Evolutionary conservation across 164 flowering plant species (phyloP).

Genomic region (Stephania yunnanensis): DNA sequence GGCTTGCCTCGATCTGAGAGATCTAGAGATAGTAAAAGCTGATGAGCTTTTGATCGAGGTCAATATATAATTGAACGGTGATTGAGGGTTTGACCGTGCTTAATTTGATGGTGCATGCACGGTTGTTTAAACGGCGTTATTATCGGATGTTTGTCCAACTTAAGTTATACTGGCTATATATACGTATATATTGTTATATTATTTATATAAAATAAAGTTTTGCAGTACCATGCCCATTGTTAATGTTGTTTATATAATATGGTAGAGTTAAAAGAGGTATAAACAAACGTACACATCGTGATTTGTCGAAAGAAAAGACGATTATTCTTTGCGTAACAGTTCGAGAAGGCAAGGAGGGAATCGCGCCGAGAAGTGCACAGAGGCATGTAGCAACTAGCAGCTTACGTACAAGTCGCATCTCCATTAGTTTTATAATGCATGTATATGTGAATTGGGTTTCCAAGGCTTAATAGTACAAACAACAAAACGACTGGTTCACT

Average conservation of each 20-base stretch:
- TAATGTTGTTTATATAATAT: no score
- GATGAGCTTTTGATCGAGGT: slow-evolving; percentile 7
- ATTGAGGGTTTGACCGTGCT: slow-evolving; percentile 12
- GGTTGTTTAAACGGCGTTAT: slow-evolving; percentile 46
- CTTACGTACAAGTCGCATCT: slow-evolving; percentile 2
- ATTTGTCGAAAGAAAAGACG: slow-evolving; percentile 18
- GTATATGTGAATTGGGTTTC: neutral
- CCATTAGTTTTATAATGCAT: neutral
- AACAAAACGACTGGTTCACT: neutral
- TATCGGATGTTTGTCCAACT: slow-evolving; percentile 34
- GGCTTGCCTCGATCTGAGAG: neutral
- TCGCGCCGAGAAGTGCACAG: neutral
- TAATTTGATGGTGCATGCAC: slow-evolving; percentile 15
- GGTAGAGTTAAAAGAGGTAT: neutral
- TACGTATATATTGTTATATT: no score
- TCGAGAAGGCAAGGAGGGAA: slow-evolving; percentile 10
- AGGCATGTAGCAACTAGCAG: neutral
- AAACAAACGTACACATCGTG: neutral
- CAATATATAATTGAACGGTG: slow-evolving; percentile 11
- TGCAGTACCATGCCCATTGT: no score
- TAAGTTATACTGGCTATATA: no score
- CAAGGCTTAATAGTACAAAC: neutral
- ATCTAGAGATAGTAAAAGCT: slow-evolving; percentile 6
- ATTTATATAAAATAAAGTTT: no score
- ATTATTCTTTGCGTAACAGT: slow-evolving; percentile 13